These are phyloP conservation scores for Biscogniauxia mediterranea DNA, from an alignment of 2,329 filamentous ascomycete species.

Conservation along the genomic window DNA sequence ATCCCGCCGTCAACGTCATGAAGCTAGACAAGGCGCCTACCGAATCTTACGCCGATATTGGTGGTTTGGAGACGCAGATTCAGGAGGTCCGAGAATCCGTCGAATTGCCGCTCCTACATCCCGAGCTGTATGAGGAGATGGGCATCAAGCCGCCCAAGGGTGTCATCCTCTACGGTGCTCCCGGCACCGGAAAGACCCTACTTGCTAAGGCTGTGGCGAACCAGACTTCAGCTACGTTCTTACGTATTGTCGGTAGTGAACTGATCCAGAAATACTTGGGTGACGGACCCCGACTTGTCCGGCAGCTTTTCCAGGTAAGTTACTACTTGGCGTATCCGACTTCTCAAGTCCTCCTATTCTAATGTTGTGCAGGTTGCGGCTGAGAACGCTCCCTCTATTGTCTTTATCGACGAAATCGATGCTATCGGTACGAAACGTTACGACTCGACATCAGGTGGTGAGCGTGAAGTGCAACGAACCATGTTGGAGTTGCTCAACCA, in stretches of 20 bases:
- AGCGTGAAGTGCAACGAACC: slow-evolving; percentile 95
- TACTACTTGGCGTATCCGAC: neutral
- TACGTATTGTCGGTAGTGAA: slow-evolving; percentile 95
- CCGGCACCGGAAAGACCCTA: slow-evolving; percentile 94
- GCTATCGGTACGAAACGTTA: slow-evolving; percentile 99
- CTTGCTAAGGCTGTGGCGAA: slow-evolving; percentile 97
- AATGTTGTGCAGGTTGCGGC: slow-evolving; percentile 68
- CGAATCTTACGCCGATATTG: slow-evolving; percentile 97
- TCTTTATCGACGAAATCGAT: slow-evolving; percentile 99
- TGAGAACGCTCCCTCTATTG: slow-evolving; percentile 93
- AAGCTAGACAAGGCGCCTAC: slow-evolving; percentile 98
- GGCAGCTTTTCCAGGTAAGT: slow-evolving; percentile 84
- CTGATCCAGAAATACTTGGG: slow-evolving; percentile 98
- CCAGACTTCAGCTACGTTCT: slow-evolving; percentile 96
- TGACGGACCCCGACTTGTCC: slow-evolving; percentile 89
- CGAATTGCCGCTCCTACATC: slow-evolving; percentile 89
- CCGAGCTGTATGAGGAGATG: slow-evolving; percentile 99
- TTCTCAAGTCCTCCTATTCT: slow-evolving; percentile 13
- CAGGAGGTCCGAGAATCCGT: slow-evolving; percentile 98
- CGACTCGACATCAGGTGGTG: slow-evolving; percentile 93
- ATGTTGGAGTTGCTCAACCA: slow-evolving; percentile 99
- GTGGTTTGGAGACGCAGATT: slow-evolving; percentile 90
- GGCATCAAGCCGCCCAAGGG: slow-evolving; percentile 99
- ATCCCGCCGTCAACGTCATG: slow-evolving; percentile 96
- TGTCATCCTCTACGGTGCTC: slow-evolving; percentile 96